These are phyloP conservation scores for Fusarium virguliforme DNA, from an alignment of 2,329 filamentous ascomycete species.

Conservation along the genomic window DNA sequence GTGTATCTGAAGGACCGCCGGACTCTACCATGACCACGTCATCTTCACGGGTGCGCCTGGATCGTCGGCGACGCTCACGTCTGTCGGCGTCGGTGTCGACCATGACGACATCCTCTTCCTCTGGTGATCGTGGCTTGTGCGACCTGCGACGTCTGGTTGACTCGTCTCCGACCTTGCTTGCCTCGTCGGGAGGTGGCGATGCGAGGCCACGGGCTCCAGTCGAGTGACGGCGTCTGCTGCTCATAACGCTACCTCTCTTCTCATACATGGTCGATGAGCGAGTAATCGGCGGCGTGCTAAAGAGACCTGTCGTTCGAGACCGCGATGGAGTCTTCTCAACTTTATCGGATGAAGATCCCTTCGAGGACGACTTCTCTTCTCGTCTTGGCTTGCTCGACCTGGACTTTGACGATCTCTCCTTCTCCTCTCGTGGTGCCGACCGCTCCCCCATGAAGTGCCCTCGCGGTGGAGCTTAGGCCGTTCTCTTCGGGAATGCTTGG, in stretches of 20 bases:
- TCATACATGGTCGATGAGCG: constrained; percentile 80
- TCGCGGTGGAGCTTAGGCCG: constrained; percentile 83
- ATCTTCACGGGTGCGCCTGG: constrained; percentile 57
- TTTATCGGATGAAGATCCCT: constrained; percentile 82
- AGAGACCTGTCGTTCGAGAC: constrained; percentile 73
- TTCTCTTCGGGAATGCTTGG: constrained; percentile 79
- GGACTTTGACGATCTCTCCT: constrained; percentile 70
- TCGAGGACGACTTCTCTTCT: constrained; percentile 75
- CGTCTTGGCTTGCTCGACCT: constrained; percentile 71
- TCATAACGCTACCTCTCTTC: constrained; percentile 70
- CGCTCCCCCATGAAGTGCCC: constrained; percentile 81
- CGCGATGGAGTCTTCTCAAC: constrained; percentile 69
- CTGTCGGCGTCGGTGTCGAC: constrained; percentile 59
- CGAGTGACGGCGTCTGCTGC: constrained; percentile 76
- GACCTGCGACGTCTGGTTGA: constrained; percentile 61
- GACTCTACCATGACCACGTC: constrained; percentile 59
- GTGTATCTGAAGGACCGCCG: constrained; percentile 53
- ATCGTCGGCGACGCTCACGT: constrained; percentile 56
- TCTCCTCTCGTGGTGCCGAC: constrained; percentile 66
- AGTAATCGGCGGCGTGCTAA: constrained; percentile 77
- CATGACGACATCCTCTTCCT: constrained; percentile 66
- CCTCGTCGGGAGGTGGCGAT: constrained; percentile 81
- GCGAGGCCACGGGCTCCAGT: constrained; percentile 76
- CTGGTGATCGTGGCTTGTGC: constrained; percentile 59
- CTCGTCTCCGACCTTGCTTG: constrained; percentile 76